A percentile compares a stretch with the other conserved stretches of the same genome.
phyloP scores from a whole-genome alignment of 805 yeast species.

The Candida parachauliodes region DNA sequence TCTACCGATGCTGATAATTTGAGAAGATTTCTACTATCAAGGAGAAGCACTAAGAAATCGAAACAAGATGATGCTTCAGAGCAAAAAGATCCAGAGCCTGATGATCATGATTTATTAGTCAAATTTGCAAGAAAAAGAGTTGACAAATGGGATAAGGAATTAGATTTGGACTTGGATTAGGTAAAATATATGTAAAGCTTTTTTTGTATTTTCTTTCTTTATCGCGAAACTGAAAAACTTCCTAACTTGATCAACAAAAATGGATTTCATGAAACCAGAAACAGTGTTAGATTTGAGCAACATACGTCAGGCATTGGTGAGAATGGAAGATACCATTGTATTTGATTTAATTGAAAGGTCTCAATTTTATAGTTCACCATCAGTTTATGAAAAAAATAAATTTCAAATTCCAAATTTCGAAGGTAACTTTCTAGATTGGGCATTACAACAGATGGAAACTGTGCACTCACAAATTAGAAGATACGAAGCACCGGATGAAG shows the following conservation, averaged over 20 bases:
- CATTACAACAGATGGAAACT: slow-evolving; percentile 68
- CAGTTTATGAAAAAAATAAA: slow-evolving; percentile 63
- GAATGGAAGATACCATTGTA: slow-evolving; percentile 96
- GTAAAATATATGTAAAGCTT: neutral
- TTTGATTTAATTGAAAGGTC: slow-evolving; percentile 91
- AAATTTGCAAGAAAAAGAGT: slow-evolving; percentile 30
- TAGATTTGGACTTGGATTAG: too few relatives aligned
- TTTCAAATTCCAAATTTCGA: slow-evolving; percentile 62
- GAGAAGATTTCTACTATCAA: slow-evolving; percentile 28
- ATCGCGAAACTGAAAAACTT: neutral
- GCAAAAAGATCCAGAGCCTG: slow-evolving; percentile 17
- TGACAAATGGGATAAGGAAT: slow-evolving; percentile 13
- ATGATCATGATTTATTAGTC: slow-evolving; percentile 28
- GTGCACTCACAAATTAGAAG: slow-evolving; percentile 72
- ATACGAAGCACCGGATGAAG: slow-evolving; percentile 92
- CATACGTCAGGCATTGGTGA: slow-evolving; percentile 77
- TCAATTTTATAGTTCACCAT: slow-evolving; percentile 72
- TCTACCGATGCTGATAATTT: slow-evolving; percentile 27
- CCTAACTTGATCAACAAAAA: slow-evolving; percentile 24
- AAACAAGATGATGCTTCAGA: slow-evolving; percentile 14
- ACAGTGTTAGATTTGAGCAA: slow-evolving; percentile 76
- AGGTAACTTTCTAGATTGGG: slow-evolving; percentile 87
- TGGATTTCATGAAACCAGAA: slow-evolving; percentile 84
- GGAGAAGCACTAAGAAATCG: slow-evolving; percentile 26
- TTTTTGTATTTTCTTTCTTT: neutral